Percentiles rank a stretch among this genome's conserved stretches.
Conservation (phyloP, 495 filamentous ascomycete genomes). For the Chaetomidium leptoderma region DNA sequence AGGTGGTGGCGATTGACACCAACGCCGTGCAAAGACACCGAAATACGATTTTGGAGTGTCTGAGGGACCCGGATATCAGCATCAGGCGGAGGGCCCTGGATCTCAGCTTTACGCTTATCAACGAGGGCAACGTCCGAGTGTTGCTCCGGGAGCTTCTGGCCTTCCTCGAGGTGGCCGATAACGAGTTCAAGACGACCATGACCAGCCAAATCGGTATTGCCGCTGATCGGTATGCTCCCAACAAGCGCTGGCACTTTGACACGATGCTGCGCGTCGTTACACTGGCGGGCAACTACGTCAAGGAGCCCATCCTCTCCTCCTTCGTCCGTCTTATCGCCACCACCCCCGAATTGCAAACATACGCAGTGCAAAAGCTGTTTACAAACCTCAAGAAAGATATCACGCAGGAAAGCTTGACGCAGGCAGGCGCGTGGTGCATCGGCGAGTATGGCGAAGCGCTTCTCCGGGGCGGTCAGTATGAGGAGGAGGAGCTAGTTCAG, state of each 20-base stretch:
- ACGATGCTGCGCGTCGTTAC: conserved; percentile 95
- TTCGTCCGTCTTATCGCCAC: conserved; percentile 95
- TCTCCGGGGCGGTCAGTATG: conserved; percentile 82
- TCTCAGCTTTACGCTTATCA: conserved; percentile 95
- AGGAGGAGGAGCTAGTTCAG: conserved; percentile 88
- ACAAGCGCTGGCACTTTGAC: conserved; percentile 96
- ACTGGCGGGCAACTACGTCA: conserved; percentile 91
- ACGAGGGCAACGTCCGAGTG: conserved; percentile 90
- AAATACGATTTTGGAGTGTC: conserved; percentile 93
- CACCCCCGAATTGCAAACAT: conserved; percentile 89
- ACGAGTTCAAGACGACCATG: conserved; percentile 97
- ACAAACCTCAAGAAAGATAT: conserved; percentile 87
- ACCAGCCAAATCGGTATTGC: conserved; percentile 96
- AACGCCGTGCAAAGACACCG: conserved; percentile 96
- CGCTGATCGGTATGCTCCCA: conserved; percentile 90
- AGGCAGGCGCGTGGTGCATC: conserved; percentile 96
- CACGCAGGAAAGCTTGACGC: conserved; percentile 88
- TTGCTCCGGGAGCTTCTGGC: conserved; percentile 87
- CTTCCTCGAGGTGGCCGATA: conserved; percentile 94
- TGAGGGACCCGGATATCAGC: conserved; percentile 97
- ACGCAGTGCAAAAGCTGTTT: conserved; percentile 94
- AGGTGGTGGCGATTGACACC: conserved; percentile 95
- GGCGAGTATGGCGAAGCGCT: conserved; percentile 93
- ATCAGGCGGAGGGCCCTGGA: conserved; percentile 92
- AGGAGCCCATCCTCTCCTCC: conserved; percentile 94